These are phyloP conservation scores for Ambrosiella beaveri DNA, from an alignment of 2,329 filamentous ascomycete genomes.

Conservation along the genomic window DNA sequence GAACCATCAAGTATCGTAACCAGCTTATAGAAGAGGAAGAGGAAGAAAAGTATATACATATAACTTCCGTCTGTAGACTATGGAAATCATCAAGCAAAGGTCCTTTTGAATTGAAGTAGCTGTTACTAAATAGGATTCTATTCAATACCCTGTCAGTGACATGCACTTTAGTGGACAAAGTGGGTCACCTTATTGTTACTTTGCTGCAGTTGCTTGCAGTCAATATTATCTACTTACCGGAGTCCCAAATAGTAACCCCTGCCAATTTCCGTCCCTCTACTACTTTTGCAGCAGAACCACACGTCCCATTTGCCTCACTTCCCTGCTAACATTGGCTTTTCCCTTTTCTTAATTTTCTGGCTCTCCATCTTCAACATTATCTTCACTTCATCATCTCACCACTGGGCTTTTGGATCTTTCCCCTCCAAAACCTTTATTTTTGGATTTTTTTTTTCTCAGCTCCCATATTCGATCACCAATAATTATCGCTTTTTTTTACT, in stretches of 20 bases:
- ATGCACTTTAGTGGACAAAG: not conserved
- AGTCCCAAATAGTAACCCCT: not conserved
- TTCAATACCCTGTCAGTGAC: not conserved
- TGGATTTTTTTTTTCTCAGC: too few species aligned
- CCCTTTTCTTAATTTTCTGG: not conserved
- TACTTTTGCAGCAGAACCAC: not conserved
- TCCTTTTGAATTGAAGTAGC: too few species aligned
- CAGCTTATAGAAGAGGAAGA: too few species aligned
- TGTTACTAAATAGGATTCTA: not conserved
- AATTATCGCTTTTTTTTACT: not conserved
- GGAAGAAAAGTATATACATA: too few species aligned
- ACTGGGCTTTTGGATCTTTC: not conserved
- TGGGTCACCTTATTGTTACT: not conserved
- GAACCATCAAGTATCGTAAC: too few species aligned
- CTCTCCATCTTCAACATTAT: not conserved
- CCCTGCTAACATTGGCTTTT: not conserved
- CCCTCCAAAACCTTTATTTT: too few species aligned
- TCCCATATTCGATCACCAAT: too few species aligned
- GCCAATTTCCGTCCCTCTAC: not conserved
- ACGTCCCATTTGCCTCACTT: not conserved
- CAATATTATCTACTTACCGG: too few species aligned
- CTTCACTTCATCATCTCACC: not conserved
- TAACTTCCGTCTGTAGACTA: too few species aligned
- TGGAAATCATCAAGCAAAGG: too few species aligned
- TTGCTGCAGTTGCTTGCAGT: not conserved